Evolutionary conservation across 805 yeast genomes (phyloP).

Genomic region (Lipomyces sp.): DNA sequence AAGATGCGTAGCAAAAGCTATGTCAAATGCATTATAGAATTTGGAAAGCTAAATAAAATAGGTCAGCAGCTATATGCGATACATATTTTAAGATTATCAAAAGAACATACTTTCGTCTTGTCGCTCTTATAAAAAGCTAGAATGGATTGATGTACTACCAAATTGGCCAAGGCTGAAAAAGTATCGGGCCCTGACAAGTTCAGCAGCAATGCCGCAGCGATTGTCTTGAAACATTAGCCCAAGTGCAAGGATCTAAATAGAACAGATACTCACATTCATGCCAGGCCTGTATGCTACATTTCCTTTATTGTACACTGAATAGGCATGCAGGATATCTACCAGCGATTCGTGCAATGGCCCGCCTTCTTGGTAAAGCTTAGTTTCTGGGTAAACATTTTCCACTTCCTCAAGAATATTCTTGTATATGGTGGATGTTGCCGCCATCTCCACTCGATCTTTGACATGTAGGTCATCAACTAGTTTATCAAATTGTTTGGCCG

Average conservation of each 20-base stretch:
- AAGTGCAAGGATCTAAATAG: no score
- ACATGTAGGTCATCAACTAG: constrained; percentile 7
- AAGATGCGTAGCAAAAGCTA: constrained; percentile 52
- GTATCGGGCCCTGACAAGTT: constrained; percentile 49
- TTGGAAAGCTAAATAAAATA: constrained; percentile 41
- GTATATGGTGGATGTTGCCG: constrained; percentile 20
- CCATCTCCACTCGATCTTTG: constrained; percentile 12
- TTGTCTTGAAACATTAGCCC: constrained; percentile 9
- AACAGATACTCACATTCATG: constrained; percentile 40
- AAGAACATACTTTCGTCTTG: constrained; percentile 35
- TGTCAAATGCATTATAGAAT: constrained; percentile 54
- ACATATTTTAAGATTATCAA: background rate
- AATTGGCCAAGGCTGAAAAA: constrained; percentile 50
- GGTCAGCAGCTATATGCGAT: background rate
- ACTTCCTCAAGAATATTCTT: constrained; percentile 39
- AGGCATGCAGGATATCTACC: constrained; percentile 47
- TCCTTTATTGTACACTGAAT: constrained; percentile 40
- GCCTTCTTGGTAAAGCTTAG: constrained; percentile 46
- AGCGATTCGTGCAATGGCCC: constrained; percentile 48
- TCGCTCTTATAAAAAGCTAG: constrained; percentile 45
- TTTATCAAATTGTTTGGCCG: constrained; percentile 3
- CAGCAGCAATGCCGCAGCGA: constrained; percentile 52
- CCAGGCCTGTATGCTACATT: constrained; percentile 46
- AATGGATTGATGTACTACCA: constrained; percentile 48
- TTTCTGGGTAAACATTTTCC: constrained; percentile 47